phyloP scores from a whole-genome alignment of 2,329 filamentous ascomycete species.

The Hymenoscyphus fraxineus region DNA sequence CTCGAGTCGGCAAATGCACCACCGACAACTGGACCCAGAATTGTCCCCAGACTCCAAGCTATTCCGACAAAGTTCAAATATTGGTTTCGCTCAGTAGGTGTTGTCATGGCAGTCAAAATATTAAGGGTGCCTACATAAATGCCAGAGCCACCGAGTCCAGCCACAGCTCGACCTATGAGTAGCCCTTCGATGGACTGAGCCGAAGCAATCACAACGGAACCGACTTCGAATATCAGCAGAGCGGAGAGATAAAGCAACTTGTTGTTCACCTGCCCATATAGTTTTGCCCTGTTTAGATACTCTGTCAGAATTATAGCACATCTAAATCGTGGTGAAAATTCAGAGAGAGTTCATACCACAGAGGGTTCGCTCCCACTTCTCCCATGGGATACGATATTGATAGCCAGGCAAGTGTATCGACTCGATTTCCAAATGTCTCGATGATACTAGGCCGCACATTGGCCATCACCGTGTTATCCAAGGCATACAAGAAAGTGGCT shows the following conservation, averaged over 20 bases:
- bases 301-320: too few relatives aligned
- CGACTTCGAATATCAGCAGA: conserved; percentile 32
- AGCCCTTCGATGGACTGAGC: conserved; percentile 40
- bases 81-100: conserved; percentile 36
- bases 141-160: conserved; percentile 42
- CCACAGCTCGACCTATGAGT: conserved; percentile 36
- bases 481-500: conserved; percentile 33
- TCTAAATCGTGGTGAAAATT: too few relatives aligned
- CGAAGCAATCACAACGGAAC: conserved; percentile 35
- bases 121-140: conserved; percentile 45
- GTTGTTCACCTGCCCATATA: conserved; percentile 34
- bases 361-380: conserved; percentile 37
- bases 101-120: conserved; percentile 39
- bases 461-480: conserved; percentile 7
- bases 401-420: conserved; percentile 42
- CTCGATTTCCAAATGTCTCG: conserved; percentile 34
- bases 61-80: conserved; percentile 35
- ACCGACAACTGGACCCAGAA: conserved; percentile 46
- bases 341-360: conserved; percentile 16
- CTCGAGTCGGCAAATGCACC: conserved; percentile 42
- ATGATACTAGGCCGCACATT: conserved; percentile 1
- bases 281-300: conserved; percentile 25
- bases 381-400: conserved; percentile 41
- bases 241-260: conserved; percentile 34
- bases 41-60: conserved; percentile 43